A percentile compares a stretch with the other conserved stretches of the same genome.
Conservation (phyloP, 257 asterid species). For the Handroanthus guayacan region DNA sequence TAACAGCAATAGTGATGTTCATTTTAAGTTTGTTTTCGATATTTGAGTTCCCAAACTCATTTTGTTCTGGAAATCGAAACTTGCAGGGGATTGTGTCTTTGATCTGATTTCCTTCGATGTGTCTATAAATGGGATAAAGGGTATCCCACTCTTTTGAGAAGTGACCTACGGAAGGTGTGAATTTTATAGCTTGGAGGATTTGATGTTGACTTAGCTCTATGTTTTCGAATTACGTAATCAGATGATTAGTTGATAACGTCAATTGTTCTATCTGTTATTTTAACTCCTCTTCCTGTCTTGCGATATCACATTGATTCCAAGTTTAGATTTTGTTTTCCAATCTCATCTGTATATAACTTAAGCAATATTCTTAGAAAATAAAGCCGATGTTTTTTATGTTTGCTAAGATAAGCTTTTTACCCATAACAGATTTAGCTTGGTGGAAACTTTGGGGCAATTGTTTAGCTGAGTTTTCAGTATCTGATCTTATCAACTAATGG, state of each 20-base stretch:
- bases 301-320: neutral
- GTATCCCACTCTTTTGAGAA: neutral
- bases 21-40: constrained; percentile 18
- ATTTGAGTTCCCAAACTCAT: constrained; percentile 10
- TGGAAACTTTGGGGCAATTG: neutral
- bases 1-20: constrained; percentile 25
- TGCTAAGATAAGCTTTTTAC: neutral
- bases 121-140: neutral
- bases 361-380: constrained; percentile 9
- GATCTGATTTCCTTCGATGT: constrained; percentile 33
- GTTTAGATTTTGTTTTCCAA: constrained; percentile 3
- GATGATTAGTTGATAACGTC: neutral
- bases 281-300: neutral
- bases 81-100: constrained; percentile 17
- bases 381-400: constrained; percentile 7
- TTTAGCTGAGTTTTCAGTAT: neutral
- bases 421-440: constrained; percentile 11
- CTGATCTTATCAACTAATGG: constrained; percentile 46
- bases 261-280: neutral
- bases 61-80: constrained; percentile 16
- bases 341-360: neutral
- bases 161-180: neutral
- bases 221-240: constrained; percentile 1
- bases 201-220: constrained; percentile 20
- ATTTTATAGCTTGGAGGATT: constrained; percentile 27